Conservation (phyloP, 345 rosid species). For the Streptanthus diversifolius region DNA sequence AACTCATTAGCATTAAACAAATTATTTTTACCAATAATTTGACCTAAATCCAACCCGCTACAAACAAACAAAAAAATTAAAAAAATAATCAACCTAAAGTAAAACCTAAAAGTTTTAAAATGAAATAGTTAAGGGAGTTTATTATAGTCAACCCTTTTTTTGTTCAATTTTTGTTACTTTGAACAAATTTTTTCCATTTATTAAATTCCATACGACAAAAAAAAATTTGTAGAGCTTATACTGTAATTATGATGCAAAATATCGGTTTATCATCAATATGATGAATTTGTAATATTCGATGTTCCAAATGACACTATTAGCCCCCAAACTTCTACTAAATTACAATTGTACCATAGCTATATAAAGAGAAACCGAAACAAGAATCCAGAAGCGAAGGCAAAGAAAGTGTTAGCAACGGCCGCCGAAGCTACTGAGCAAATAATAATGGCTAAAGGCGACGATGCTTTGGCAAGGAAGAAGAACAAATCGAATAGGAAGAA, state of each 20-base stretch:
- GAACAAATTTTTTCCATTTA: too few species aligned
- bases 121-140: too few species aligned
- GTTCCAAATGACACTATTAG: background rate
- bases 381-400: background rate
- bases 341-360: background rate
- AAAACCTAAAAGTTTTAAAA: too few species aligned
- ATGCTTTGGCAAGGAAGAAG: slow-evolving; percentile 55
- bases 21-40: too few species aligned
- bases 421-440: slow-evolving; percentile 15
- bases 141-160: too few species aligned
- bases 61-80: too few species aligned
- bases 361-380: background rate
- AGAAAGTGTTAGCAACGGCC: slow-evolving; percentile 10
- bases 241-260: background rate
- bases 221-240: too few species aligned
- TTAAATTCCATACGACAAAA: too few species aligned
- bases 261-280: background rate
- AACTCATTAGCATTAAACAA: too few species aligned
- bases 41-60: too few species aligned
- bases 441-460: slow-evolving; percentile 72
- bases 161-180: too few species aligned
- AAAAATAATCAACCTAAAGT: too few species aligned
- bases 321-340: background rate
- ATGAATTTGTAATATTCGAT: background rate
- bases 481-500: slow-evolving; percentile 63